Evolutionary conservation across 1,139 yeast genomes (phyloP), one percentile per base, ranked within the genome.

Genomic region (Candida freyschussii): DNA sequence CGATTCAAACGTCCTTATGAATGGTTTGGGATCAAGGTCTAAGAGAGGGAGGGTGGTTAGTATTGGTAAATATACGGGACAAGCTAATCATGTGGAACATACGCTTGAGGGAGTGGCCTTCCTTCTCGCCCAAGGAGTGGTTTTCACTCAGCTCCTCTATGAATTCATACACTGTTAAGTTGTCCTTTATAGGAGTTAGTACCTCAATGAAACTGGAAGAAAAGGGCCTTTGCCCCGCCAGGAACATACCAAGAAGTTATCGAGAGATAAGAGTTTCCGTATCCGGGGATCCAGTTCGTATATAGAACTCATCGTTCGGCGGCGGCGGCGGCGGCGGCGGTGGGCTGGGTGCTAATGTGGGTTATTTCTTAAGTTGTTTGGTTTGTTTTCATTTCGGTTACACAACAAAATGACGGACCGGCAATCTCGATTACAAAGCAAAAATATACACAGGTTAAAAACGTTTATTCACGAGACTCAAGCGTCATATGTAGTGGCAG

Each of bases 401-500:
- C n/a, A n/a, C n/a, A n/a, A n/a, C n/a, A n/a, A n/a, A n/a, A n/a
- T n/a, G n/a, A n/a, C n/a, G n/a, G n/a, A n/a, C n/a, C n/a, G n/a
- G n/a, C n/a, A n/a, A n/a, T n/a, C n/a, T n/a, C n/a, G n/a, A n/a
- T n/a, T n/a, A n/a, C n/a, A n/a, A n/a, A n/a, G n/a, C n/a, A n/a
- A n/a, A n/a, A n/a, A n/a, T n/a, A n/a, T n/a, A n/a, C n/a, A n/a
- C n/a, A n/a, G n/a, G n/a, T n/a, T n/a, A n/a, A n/a, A n/a, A n/a
- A n/a, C 7, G 13, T 22, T 27, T 16, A 9, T n/a, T 18, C 9
- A 17, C 22, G 21, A 20, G 26, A 18, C 37, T 67, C 75, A 91
- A 67, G 96, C 97, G 57, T 81, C 81, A 69, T 91, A 91, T 53
- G 94, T 84, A 34, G 96, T 70, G 48, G 98, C 95, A 51, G 96